A percentile compares a stretch with the other conserved stretches of the same genome.
Evolutionary conservation across 768 basidiomycete genomes (phyloP).

Genomic region (Macrolepiota albuminosa): DNA sequence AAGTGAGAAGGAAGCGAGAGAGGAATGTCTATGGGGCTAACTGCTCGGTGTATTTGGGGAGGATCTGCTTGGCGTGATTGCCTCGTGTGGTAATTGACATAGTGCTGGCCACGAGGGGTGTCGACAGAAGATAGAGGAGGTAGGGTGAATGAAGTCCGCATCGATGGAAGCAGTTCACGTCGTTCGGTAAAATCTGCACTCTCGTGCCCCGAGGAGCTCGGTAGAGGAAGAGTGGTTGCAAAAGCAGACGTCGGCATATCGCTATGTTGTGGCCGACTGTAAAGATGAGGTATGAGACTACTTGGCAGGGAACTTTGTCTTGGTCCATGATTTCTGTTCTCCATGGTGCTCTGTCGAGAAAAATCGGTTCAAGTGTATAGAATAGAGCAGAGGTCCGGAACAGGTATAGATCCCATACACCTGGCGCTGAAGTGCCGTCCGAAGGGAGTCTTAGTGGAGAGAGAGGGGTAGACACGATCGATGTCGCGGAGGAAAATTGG

Average conservation of each 20-base stretch:
- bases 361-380: slow-evolving; percentile 12
- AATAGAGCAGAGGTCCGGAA: slow-evolving; percentile 16
- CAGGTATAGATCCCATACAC: slow-evolving; percentile 22
- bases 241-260: slow-evolving; percentile 19
- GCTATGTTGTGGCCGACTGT: slow-evolving; percentile 29
- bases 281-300: slow-evolving; percentile 46
- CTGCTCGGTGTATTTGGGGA: slow-evolving; percentile 1
- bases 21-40: slow-evolving; percentile 14
- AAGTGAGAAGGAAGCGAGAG: slow-evolving; percentile 13
- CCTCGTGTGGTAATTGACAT: slow-evolving; percentile 7
- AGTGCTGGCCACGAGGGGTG: slow-evolving; percentile 4
- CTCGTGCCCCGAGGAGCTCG: slow-evolving; percentile 1
- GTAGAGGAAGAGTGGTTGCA: slow-evolving; percentile 11
- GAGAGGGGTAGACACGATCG: slow-evolving; percentile 26
- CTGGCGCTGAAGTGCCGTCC: slow-evolving; percentile 20
- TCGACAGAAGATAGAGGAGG: slow-evolving; percentile 12
- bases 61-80: slow-evolving; percentile 3
- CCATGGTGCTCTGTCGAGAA: slow-evolving; percentile 15
- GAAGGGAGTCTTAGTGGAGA: slow-evolving; percentile 18
- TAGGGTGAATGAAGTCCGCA: slow-evolving; percentile 11
- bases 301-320: slow-evolving; percentile 47
- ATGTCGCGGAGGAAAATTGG: slow-evolving; percentile 33
- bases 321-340: slow-evolving; percentile 19
- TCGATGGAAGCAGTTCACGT: slow-evolving; percentile 9
- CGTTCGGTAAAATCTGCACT: slow-evolving; percentile 12